A percentile compares a stretch with the other conserved stretches of the same genome.
Evolutionary conservation across 208 protist species (phyloP).

Genomic region (Leishmania guyanensis): DNA sequence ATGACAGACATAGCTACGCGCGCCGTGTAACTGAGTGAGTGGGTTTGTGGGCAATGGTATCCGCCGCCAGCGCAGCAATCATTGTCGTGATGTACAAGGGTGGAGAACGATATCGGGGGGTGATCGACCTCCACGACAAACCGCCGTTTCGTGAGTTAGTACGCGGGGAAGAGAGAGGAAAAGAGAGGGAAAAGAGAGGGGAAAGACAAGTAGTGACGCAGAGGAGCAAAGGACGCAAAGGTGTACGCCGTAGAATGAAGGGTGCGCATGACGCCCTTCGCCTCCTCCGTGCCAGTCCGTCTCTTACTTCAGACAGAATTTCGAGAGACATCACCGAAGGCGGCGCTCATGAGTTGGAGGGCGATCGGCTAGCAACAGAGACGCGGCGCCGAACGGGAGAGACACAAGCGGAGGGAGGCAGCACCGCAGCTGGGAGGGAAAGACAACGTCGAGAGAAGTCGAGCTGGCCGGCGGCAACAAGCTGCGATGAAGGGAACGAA

Average conservation of each 20-base stretch:
- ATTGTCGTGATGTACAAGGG: neutral
- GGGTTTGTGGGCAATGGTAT: neutral
- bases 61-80: neutral
- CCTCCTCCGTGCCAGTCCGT: neutral
- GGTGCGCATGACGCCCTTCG: neutral
- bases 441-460: no score
- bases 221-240: neutral
- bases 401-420: neutral
- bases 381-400: neutral
- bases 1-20: constrained; percentile 34
- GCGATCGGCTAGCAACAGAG: neutral
- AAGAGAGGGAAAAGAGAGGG: neutral
- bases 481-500: neutral
- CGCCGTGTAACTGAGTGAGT: neutral
- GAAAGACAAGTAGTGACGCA: neutral
- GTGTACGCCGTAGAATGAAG: neutral
- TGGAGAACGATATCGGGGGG: neutral
- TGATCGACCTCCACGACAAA: neutral
- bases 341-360: neutral
- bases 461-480: no score
- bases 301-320: neutral
- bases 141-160: neutral
- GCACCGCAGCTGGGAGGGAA: neutral
- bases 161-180: neutral
- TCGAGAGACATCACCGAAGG: neutral